Conservation (phyloP, 2,329 filamentous ascomycete genomes). For the Penicillium glabrum region DNA sequence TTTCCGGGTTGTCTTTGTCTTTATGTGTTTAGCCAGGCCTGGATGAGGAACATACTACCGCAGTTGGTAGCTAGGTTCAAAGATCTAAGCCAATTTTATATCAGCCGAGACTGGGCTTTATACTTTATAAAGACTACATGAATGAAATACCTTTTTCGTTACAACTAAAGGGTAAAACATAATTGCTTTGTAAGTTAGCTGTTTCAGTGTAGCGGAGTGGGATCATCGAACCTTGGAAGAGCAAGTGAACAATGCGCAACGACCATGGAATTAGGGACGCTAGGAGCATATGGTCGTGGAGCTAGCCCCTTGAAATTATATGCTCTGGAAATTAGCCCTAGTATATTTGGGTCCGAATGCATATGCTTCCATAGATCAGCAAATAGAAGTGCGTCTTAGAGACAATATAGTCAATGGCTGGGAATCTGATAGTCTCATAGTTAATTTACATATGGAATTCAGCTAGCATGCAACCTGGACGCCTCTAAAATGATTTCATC, state of each 20-base stretch:
- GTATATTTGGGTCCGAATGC: not conserved
- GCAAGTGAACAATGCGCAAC: not conserved
- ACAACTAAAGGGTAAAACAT: too few species aligned
- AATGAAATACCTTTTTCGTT: too few species aligned
- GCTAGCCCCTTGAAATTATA: not conserved
- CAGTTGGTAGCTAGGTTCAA: not conserved
- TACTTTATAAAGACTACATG: too few species aligned
- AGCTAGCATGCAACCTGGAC: not conserved
- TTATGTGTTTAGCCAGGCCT: not conserved
- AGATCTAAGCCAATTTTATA: not conserved
- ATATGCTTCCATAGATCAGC: not conserved
- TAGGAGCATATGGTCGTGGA: not conserved
- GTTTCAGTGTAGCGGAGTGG: too few species aligned
- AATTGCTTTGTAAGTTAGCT: too few species aligned
- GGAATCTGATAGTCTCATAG: too few species aligned
- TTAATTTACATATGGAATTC: too few species aligned
- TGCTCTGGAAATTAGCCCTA: too few species aligned
- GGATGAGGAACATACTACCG: not conserved
- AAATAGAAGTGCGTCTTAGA: too few species aligned
- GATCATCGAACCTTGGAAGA: not conserved
- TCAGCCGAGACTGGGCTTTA: not conserved
- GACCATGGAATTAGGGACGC: not conserved
- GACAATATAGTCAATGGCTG: too few species aligned
- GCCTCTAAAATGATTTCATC: conserved; percentile 11
- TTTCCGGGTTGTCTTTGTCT: not conserved